A percentile compares a stretch with the other conserved stretches of the same genome.
These are phyloP conservation scores for Dioszegia aurantiaca DNA, from an alignment of 768 basidiomycete genomes.

Conservation along the genomic window DNA sequence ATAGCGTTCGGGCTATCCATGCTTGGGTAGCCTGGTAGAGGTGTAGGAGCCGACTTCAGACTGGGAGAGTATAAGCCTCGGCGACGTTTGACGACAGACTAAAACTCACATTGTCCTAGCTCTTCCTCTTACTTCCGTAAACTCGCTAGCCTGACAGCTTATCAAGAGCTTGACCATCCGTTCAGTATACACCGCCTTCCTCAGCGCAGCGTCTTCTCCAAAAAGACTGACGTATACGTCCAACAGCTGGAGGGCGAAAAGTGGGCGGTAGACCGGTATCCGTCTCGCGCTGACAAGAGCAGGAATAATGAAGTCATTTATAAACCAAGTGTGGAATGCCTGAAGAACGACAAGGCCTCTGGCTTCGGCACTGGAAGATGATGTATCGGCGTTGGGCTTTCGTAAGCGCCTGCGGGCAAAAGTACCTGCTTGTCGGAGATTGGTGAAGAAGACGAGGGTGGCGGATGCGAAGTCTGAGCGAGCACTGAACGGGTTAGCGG, in stretches of 20 bases:
- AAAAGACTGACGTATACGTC: conserved; percentile 29
- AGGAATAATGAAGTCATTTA: conserved; percentile 25
- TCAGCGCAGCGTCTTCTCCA: neutral
- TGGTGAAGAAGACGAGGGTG: conserved; percentile 26
- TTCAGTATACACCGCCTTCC: conserved; percentile 25
- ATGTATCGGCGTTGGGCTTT: conserved; percentile 11
- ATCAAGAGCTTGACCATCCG: conserved; percentile 39
- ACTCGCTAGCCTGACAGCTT: conserved; percentile 46
- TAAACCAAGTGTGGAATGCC: conserved; percentile 21
- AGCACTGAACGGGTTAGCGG: conserved; percentile 10
- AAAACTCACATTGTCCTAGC: conserved; percentile 43
- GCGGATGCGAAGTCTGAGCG: conserved; percentile 36
- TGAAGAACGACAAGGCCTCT: neutral
- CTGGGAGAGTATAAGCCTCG: conserved; percentile 19
- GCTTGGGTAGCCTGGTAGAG: conserved; percentile 37
- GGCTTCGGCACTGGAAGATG: neutral
- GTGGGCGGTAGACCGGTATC: conserved; percentile 24
- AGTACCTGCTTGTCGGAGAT: conserved; percentile 8
- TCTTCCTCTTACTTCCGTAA: conserved; percentile 41
- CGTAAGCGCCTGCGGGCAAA: neutral
- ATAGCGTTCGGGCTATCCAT: conserved; percentile 17
- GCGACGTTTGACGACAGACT: neutral
- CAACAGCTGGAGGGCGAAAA: conserved; percentile 29
- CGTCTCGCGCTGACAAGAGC: conserved; percentile 26
- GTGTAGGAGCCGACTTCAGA: conserved; percentile 29